Percentiles rank a stretch among this genome's conserved stretches.
Conservation (phyloP, 202 grass and related monocot species). For the Digitaria exilis region DNA sequence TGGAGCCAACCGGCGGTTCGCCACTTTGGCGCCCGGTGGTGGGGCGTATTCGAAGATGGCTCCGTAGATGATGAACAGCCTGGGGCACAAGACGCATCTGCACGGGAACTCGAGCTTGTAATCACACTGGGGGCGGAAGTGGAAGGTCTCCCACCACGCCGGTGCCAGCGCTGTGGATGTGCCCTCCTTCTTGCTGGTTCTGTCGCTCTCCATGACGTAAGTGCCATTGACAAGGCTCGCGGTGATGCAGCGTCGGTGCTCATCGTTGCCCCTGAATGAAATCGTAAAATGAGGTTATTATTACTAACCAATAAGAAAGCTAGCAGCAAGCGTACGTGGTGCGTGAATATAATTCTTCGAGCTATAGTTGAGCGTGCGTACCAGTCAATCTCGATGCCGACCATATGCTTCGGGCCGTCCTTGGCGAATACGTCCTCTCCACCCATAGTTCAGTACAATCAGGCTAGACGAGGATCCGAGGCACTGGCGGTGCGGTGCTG, state of each 20-base stretch:
- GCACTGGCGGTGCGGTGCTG: too few species aligned
- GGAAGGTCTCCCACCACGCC: constrained; percentile 44
- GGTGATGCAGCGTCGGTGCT: constrained; percentile 20
- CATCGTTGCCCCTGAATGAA: constrained; percentile 20
- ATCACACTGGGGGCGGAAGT: background rate
- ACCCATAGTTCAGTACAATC: too few species aligned
- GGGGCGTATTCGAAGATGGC: constrained; percentile 25
- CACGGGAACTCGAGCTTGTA: background rate
- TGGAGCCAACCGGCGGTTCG: background rate
- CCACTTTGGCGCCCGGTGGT: background rate
- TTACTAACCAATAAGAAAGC: too few species aligned
- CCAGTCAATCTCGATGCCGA: too few species aligned
- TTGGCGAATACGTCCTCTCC: too few species aligned
- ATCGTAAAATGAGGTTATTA: too few species aligned
- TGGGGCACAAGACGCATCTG: background rate
- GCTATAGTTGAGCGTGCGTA: too few species aligned
- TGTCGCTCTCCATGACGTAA: constrained; percentile 27
- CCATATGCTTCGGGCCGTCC: too few species aligned
- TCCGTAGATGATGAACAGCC: background rate
- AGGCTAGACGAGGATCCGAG: too few species aligned
- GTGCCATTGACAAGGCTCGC: constrained; percentile 35
- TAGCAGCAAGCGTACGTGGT: too few species aligned
- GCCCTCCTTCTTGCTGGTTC: background rate
- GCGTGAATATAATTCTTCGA: too few species aligned
- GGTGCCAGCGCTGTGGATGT: background rate